These are phyloP conservation scores for Dictyostelium firmibasis DNA, from an alignment of 78 protist genomes.

Conservation along the genomic window DNA sequence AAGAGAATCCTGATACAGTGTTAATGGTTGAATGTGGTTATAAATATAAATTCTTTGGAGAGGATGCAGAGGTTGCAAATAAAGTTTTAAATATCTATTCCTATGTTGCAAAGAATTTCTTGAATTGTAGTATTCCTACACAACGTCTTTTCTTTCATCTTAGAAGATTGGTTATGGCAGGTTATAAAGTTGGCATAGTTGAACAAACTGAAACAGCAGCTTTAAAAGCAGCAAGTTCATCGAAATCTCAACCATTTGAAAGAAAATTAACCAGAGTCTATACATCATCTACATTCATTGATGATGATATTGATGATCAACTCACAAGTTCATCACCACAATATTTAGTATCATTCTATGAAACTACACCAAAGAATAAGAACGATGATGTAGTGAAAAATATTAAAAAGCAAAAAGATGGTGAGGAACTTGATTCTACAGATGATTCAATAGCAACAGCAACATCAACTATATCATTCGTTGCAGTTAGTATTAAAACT, in stretches of 20 bases:
- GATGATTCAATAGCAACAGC: not conserved
- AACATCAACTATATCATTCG: constrained; percentile 28
- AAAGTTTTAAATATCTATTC: constrained; percentile 55
- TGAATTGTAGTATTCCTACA: constrained; percentile 81
- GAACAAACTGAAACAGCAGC: constrained; percentile 94
- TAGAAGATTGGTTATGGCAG: constrained; percentile 87
- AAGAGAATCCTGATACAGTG: constrained; percentile 83
- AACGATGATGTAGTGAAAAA: not conserved
- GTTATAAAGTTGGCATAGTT: constrained; percentile 92
- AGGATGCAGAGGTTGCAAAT: constrained; percentile 75
- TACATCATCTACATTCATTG: constrained; percentile 85
- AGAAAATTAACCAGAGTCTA: constrained; percentile 83
- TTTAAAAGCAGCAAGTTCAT: constrained; percentile 72
- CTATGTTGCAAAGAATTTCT: constrained; percentile 64
- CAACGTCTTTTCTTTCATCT: constrained; percentile 73
- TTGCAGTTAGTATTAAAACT: constrained; percentile 80
- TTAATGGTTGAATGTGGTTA: constrained; percentile 88
- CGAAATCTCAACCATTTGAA: constrained; percentile 59
- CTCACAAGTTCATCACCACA: constrained; percentile 11
- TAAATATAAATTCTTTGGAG: constrained; percentile 75
- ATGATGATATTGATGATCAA: constrained; percentile 44
- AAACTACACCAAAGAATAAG: not conserved
- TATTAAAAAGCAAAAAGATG: not conserved
- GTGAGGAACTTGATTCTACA: not conserved
- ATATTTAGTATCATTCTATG: constrained; percentile 68